Percentiles rank a stretch among this genome's conserved stretches.
phyloP scores from a whole-genome alignment of 805 yeast species.

The Lachancea dasiensis region DNA sequence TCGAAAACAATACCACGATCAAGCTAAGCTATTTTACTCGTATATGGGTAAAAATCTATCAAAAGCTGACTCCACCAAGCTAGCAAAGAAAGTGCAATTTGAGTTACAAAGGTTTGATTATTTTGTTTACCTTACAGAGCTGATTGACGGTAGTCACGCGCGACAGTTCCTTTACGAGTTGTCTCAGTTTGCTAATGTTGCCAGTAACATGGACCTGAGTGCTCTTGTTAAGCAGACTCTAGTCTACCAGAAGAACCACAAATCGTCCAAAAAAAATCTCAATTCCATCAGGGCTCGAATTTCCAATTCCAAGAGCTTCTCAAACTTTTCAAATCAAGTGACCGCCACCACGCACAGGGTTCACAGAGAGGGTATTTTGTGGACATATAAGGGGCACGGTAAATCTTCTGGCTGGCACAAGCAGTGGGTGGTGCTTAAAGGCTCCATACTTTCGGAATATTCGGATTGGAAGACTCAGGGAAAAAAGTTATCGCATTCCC shows the following conservation, averaged over 20 bases:
- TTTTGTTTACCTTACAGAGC: constrained; percentile 10
- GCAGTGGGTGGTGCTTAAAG: constrained; percentile 72
- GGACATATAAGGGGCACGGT: constrained; percentile 46
- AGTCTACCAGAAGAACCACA: constrained; percentile 6
- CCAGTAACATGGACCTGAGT: background rate
- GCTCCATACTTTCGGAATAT: constrained; percentile 65
- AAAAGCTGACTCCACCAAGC: constrained; percentile 6
- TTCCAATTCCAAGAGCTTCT: constrained; percentile 3
- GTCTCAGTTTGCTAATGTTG: constrained; percentile 1
- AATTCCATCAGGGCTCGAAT: constrained; percentile 4
- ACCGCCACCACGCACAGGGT: constrained; percentile 1
- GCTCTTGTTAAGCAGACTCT: constrained; percentile 1
- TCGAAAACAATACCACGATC: constrained; percentile 14
- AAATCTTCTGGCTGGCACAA: constrained; percentile 58
- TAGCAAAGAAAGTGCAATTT: constrained; percentile 11
- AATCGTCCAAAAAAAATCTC: background rate
- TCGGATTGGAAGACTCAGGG: constrained; percentile 72
- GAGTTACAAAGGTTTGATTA: constrained; percentile 16
- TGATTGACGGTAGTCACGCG: constrained; percentile 3
- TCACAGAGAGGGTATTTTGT: constrained; percentile 42
- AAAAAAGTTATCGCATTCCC: constrained; percentile 55
- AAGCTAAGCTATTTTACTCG: constrained; percentile 12
- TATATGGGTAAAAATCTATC: constrained; percentile 10
- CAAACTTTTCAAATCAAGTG: constrained; percentile 5
- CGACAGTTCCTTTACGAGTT: constrained; percentile 4